A percentile compares a stretch with the other conserved stretches of the same genome.
These are phyloP conservation scores for Detonula confervacea DNA, from an alignment of 352 stramenopile genomes.

Conservation along the genomic window DNA sequence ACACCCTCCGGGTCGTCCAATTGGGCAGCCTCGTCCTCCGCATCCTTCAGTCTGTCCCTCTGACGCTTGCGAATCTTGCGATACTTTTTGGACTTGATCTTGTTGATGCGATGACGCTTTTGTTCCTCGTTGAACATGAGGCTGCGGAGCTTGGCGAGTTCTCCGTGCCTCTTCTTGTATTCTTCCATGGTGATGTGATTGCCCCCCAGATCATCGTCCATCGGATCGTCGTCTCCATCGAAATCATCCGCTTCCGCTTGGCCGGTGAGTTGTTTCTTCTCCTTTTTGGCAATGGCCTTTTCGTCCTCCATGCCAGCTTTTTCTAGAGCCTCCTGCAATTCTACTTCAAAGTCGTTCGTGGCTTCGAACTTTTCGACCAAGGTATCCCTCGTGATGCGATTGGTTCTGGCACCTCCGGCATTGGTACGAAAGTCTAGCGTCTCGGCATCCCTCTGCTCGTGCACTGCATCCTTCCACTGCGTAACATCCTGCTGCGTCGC, in stretches of 20 bases:
- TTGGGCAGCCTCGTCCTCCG: slow-evolving; percentile 89
- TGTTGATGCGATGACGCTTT: slow-evolving; percentile 97
- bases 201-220: slow-evolving; percentile 76
- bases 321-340: slow-evolving; percentile 84
- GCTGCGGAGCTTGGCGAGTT: slow-evolving; percentile 95
- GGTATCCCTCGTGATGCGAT: slow-evolving; percentile 84
- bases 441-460: slow-evolving; percentile 92
- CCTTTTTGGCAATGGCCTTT: slow-evolving; percentile 59
- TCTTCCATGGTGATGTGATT: slow-evolving; percentile 82
- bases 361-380: slow-evolving; percentile 93
- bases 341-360: slow-evolving; percentile 89
- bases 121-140: slow-evolving; percentile 99
- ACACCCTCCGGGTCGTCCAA: slow-evolving; percentile 78
- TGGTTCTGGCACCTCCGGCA: slow-evolving; percentile 55
- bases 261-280: slow-evolving; percentile 36
- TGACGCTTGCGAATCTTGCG: slow-evolving; percentile 97
- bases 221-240: slow-evolving; percentile 31
- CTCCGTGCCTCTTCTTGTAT: slow-evolving; percentile 86
- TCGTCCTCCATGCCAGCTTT: slow-evolving; percentile 86
- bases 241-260: slow-evolving; percentile 68
- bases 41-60: slow-evolving; percentile 84
- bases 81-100: slow-evolving; percentile 99
- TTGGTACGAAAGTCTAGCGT: slow-evolving; percentile 94
- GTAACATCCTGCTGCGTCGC: slow-evolving; percentile 90
- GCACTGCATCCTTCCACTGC: slow-evolving; percentile 90